These are phyloP conservation scores for Podospora tetraspora DNA, from an alignment of 495 filamentous ascomycete species.

Conservation along the genomic window DNA sequence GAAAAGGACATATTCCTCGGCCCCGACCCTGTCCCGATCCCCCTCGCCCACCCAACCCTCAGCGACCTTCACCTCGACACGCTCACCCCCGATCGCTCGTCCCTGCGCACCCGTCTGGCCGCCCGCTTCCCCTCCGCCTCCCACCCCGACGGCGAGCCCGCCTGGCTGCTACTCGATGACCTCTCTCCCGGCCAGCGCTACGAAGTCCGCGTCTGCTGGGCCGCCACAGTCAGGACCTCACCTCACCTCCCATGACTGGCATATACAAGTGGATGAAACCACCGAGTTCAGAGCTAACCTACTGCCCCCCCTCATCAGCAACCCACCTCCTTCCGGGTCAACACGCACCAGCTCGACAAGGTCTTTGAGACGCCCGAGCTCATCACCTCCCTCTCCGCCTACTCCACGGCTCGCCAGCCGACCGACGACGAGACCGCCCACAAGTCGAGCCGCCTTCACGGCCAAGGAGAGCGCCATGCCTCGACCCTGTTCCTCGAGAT, in stretches of 20 bases:
- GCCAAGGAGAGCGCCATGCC: conserved; percentile 23
- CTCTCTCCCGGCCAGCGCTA: conserved; percentile 71
- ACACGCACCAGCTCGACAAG: conserved; percentile 52
- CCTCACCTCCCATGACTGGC: background rate
- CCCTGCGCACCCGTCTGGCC: conserved; percentile 56
- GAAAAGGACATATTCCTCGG: conserved; percentile 89
- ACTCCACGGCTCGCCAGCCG: conserved; percentile 50
- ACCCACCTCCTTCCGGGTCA: conserved; percentile 76
- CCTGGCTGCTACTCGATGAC: conserved; percentile 81
- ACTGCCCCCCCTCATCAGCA: conserved; percentile 49
- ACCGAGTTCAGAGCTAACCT: conserved; percentile 12
- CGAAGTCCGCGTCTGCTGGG: conserved; percentile 91
- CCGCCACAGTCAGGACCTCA: conserved; percentile 62
- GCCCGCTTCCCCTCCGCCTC: conserved; percentile 58
- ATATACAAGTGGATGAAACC: too few relatives aligned
- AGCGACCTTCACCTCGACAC: conserved; percentile 59
- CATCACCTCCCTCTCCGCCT: conserved; percentile 58
- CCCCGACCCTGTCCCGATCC: conserved; percentile 51
- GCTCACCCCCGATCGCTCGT: conserved; percentile 46
- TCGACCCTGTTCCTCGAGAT: conserved; percentile 77
- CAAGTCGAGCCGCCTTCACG: conserved; percentile 1
- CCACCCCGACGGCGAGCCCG: conserved; percentile 53
- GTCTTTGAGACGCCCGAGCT: conserved; percentile 57
- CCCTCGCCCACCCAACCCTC: conserved; percentile 52
- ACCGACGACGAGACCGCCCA: conserved; percentile 3